Conservation (phyloP, 495 filamentous ascomycete genomes). For the Penicillium bovifimosum region DNA sequence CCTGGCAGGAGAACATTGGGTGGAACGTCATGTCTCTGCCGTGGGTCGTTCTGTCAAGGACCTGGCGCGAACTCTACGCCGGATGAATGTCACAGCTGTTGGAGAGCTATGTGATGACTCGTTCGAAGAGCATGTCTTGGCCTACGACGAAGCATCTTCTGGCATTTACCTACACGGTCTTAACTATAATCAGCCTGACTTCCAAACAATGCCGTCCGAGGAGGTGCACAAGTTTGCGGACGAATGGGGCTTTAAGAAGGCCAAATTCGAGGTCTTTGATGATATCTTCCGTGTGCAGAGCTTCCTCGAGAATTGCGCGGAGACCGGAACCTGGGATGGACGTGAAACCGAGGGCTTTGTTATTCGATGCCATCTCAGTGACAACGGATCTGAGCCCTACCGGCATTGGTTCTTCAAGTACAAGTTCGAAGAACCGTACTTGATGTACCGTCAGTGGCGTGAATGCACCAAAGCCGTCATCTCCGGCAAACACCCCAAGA, state of each 20-base stretch:
- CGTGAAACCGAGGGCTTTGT: constrained; percentile 97
- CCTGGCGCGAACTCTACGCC: constrained; percentile 66
- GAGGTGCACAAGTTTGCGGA: constrained; percentile 86
- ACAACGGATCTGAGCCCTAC: constrained; percentile 45
- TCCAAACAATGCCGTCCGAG: constrained; percentile 72
- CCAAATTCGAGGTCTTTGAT: constrained; percentile 71
- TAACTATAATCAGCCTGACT: constrained; percentile 87
- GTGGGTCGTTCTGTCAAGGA: constrained; percentile 73
- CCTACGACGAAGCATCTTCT: constrained; percentile 75
- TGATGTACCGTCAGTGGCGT: constrained; percentile 98
- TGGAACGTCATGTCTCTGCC: constrained; percentile 68
- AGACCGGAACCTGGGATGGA: constrained; percentile 80
- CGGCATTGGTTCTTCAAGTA: constrained; percentile 99
- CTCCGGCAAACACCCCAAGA: constrained; percentile 62
- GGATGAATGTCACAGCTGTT: constrained; percentile 84
- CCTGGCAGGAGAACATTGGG: constrained; percentile 74
- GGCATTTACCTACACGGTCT: constrained; percentile 94
- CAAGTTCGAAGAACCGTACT: constrained; percentile 98
- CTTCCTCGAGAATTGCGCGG: constrained; percentile 77
- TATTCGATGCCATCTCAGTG: constrained; percentile 73
- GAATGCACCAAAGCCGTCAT: constrained; percentile 94
- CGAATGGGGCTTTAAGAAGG: constrained; percentile 89
- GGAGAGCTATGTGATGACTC: constrained; percentile 94
- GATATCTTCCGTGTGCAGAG: constrained; percentile 63
- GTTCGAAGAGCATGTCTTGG: constrained; percentile 96